These are phyloP conservation scores for Oleoguttula mirabilis DNA, from an alignment of 495 filamentous ascomycete genomes.

Conservation along the genomic window DNA sequence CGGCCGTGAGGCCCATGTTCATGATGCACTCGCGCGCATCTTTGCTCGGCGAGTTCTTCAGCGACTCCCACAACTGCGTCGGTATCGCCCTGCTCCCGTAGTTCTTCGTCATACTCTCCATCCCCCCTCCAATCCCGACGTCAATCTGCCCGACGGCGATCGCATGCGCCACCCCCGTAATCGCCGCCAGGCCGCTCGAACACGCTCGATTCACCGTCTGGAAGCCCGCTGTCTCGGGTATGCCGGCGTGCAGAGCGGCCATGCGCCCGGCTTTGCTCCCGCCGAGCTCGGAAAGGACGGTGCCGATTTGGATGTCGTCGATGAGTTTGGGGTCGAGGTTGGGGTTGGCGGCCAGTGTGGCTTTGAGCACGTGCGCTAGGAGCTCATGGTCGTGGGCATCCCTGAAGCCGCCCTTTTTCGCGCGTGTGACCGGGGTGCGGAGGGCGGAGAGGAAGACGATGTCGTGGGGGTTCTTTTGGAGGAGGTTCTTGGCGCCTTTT, in stretches of 20 bases:
- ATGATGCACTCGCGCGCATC: slow-evolving; percentile 79
- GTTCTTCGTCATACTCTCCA: slow-evolving; percentile 89
- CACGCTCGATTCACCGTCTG: slow-evolving; percentile 85
- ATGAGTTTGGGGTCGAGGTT: slow-evolving; percentile 60
- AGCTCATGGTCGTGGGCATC: slow-evolving; percentile 87
- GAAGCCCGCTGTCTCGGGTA: slow-evolving; percentile 59
- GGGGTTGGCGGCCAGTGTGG: slow-evolving; percentile 64
- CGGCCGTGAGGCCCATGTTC: slow-evolving; percentile 86
- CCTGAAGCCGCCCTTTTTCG: slow-evolving; percentile 56
- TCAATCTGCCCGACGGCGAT: slow-evolving; percentile 61
- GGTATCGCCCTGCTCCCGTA: slow-evolving; percentile 77
- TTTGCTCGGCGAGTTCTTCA: slow-evolving; percentile 50
- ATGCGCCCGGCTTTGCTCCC: slow-evolving; percentile 85
- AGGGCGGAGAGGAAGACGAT: slow-evolving; percentile 54
- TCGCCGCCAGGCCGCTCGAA: slow-evolving; percentile 59
- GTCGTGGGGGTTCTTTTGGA: slow-evolving; percentile 68
- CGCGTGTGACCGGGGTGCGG: slow-evolving; percentile 31
- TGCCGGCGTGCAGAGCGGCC: slow-evolving; percentile 73
- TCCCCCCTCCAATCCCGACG: slow-evolving; percentile 76
- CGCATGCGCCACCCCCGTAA: slow-evolving; percentile 56
- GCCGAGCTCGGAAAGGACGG: slow-evolving; percentile 80
- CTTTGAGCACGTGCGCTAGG: slow-evolving; percentile 62
- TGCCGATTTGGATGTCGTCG: slow-evolving; percentile 73
- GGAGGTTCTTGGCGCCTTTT: slow-evolving; percentile 60
- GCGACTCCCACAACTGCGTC: slow-evolving; percentile 60